A percentile compares a stretch with the other conserved stretches of the same genome.
These are phyloP conservation scores for Colletotrichum australisinense DNA, from an alignment of 2,329 filamentous ascomycete species.

Conservation along the genomic window DNA sequence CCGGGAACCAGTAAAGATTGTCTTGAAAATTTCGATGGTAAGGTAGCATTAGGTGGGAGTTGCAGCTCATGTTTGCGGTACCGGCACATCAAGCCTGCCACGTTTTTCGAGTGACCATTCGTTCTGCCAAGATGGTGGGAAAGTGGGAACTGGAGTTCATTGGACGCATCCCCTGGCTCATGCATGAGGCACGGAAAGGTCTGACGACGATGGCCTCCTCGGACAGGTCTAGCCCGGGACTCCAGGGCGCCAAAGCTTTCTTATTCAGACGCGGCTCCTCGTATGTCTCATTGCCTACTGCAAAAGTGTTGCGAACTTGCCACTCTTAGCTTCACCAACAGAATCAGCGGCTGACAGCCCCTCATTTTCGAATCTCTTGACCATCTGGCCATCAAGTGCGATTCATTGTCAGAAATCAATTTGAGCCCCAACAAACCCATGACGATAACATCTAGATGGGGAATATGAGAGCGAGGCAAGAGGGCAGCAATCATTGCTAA, in stretches of 20 bases:
- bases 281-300: neutral
- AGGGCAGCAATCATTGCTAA: neutral
- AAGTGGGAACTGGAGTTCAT: neutral
- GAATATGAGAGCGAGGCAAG: neutral
- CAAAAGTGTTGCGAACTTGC: neutral
- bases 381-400: neutral
- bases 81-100: neutral
- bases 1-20: too few species aligned
- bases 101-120: neutral
- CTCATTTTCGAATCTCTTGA: neutral
- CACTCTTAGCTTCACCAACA: neutral
- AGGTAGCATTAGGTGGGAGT: neutral
- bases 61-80: neutral
- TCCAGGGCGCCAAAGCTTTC: neutral
- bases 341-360: neutral
- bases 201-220: neutral
- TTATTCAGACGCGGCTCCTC: neutral
- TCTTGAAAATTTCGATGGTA: too few species aligned
- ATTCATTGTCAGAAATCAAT: neutral
- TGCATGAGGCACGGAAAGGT: neutral
- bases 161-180: neutral
- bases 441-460: neutral
- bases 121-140: neutral
- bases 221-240: neutral
- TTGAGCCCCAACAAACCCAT: neutral